A percentile compares a stretch with the other conserved stretches of the same genome.
phyloP scores from a whole-genome alignment of 768 basidiomycete genomes.

The Lactarius hatsudake region DNA sequence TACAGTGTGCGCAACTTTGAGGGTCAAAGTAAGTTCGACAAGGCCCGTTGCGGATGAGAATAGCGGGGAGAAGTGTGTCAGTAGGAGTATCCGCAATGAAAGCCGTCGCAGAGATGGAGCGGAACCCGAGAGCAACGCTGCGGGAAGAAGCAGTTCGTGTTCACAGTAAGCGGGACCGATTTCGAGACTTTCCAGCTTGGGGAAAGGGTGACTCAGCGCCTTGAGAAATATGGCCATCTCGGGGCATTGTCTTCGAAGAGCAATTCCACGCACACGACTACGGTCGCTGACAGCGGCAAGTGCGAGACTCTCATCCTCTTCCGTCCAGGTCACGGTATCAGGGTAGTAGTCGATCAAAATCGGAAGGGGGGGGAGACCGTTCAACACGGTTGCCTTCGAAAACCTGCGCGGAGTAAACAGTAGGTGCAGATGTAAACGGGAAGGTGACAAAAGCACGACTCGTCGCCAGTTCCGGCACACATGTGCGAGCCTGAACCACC shows the following conservation, averaged over 20 bases:
- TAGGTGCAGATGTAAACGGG: background rate
- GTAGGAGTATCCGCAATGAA: background rate
- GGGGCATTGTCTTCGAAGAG: background rate
- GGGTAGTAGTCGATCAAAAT: background rate
- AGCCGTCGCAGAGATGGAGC: background rate
- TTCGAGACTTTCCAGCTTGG: background rate
- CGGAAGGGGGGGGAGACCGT: background rate
- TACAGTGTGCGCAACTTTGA: background rate
- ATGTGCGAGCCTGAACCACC: background rate
- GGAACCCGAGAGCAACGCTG: background rate
- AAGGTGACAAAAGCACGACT: background rate
- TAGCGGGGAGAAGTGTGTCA: background rate
- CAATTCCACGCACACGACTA: background rate
- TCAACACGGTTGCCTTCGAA: background rate
- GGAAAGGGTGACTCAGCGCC: background rate
- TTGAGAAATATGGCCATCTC: background rate
- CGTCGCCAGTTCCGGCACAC: background rate
- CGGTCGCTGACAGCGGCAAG: background rate
- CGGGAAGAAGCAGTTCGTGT: background rate
- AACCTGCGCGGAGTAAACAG: background rate
- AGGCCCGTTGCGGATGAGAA: background rate
- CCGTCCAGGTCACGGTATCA: background rate
- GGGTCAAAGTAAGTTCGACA: background rate
- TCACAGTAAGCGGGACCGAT: background rate
- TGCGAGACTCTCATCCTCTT: background rate